Base-by-base conservation (phyloP, 352 stramenopile species). In the Globisporangium solare region DNA sequence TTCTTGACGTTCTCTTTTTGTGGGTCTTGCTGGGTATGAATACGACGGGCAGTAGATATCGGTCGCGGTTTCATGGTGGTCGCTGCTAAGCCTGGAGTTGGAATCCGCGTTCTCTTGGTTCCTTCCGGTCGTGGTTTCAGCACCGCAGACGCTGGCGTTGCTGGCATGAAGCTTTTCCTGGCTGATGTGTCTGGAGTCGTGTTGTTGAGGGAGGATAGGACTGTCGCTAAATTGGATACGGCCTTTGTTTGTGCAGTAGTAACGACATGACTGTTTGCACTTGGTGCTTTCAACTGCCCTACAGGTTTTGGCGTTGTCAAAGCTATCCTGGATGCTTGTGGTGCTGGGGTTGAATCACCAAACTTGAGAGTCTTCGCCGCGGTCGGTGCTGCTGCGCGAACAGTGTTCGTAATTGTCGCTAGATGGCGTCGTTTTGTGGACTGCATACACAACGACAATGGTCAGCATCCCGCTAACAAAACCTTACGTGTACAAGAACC, bases 391-490 rank as follows among this genome's bases (percentile, higher is more conserved):
- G 51, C 48, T 17, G 54, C 60, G 17, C 43, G 55, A 39, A 81
- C 35, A 35, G 72, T 83, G 58, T 86, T 88, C 18, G 77, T 88
- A 56, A 88, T 88, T 14, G 74, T 86, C 12, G 73, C 71, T 14
- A 88, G 47, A 53, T 84, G 73, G 35, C 74, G 62, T 50, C 77
- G 64, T 49, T 86, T 88, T 20, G 63, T 43, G 27, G 60, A 24
- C 74, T 86, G 18, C n/a, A 21, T 18, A 32, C 47, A 52, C 22
- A 42, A 15, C 7, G 21, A 41, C 21, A 40, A 15, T 43, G 51
- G 42, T 20, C 3, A 24, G 46, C 7, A 50, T 58, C 39, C 57
- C 24, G 27, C 8, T 7, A 21, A 46, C 6, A 5, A 14, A 12
- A 11, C 14, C 12, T 51, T 24, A n/a, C 31, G 5, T 6, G 21